phyloP scores from a whole-genome alignment of 2,329 filamentous ascomycete species.

The Fusarium tjaetaba region DNA sequence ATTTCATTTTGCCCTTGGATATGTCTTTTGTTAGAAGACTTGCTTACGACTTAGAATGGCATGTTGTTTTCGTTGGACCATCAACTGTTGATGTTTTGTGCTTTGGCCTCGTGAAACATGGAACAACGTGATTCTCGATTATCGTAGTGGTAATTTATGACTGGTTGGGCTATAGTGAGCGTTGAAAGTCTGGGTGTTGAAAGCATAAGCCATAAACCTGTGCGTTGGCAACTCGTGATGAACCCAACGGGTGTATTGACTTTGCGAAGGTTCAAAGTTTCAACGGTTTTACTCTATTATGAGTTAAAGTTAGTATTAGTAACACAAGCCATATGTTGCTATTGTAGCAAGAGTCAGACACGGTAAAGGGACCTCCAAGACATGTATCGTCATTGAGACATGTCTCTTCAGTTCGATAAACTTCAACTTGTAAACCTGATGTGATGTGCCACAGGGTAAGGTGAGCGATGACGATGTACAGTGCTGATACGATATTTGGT shows the following conservation, averaged over 20 bases:
- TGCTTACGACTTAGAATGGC: background rate
- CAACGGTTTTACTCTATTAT: background rate
- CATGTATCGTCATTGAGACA: background rate
- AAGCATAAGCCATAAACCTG: too few species aligned
- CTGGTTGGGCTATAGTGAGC: background rate
- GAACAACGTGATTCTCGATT: background rate
- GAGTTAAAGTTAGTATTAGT: background rate
- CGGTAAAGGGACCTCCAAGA: background rate
- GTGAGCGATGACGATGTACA: background rate
- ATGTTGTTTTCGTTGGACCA: background rate
- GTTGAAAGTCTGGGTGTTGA: accelerated
- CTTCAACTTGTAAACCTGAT: background rate
- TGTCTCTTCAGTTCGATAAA: background rate
- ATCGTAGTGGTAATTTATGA: too few species aligned
- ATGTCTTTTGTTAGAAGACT: background rate
- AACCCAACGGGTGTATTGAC: background rate
- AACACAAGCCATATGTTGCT: background rate
- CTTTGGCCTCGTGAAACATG: background rate
- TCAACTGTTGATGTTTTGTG: background rate
- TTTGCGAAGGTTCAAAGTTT: background rate
- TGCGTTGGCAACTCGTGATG: too few species aligned
- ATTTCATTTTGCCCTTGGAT: background rate
- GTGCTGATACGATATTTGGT: background rate
- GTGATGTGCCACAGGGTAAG: background rate
- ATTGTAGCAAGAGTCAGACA: background rate